These are phyloP conservation scores for Blastobotrys robertii DNA, from an alignment of 805 yeast genomes.

Conservation along the genomic window DNA sequence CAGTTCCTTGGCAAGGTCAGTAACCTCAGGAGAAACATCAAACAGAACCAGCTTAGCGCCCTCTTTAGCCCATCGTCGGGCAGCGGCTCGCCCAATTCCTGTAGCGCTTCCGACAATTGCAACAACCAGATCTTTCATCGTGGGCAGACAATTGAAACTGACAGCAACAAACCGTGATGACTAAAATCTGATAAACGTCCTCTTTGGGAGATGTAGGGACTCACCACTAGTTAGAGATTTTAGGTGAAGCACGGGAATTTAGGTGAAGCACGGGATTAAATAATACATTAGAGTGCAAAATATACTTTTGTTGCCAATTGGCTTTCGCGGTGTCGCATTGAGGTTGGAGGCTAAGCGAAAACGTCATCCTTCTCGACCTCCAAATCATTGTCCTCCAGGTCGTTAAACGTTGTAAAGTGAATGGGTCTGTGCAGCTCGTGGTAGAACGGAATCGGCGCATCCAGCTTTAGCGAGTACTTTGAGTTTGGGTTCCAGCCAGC, in stretches of 20 bases:
- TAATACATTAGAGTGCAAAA: not conserved
- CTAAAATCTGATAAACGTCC: not conserved
- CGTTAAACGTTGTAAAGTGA: slow-evolving; percentile 71
- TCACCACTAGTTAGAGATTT: not conserved
- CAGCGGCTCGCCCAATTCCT: slow-evolving; percentile 22
- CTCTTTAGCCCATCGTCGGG: slow-evolving; percentile 18
- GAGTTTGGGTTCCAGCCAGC: slow-evolving; percentile 65
- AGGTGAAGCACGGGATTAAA: too few species aligned
- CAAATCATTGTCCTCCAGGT: slow-evolving; percentile 34
- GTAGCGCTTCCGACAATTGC: slow-evolving; percentile 20
- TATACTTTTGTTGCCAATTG: not conserved
- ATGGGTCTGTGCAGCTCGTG: slow-evolving; percentile 81
- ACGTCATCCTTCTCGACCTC: slow-evolving; percentile 59
- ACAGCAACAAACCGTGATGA: not conserved
- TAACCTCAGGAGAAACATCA: slow-evolving; percentile 12
- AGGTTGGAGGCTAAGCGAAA: slow-evolving; percentile 32
- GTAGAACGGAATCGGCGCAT: slow-evolving; percentile 73
- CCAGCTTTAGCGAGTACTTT: slow-evolving; percentile 56
- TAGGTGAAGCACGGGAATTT: too few species aligned
- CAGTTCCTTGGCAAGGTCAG: slow-evolving; percentile 5
- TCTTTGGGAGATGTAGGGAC: too few species aligned
- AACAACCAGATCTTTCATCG: slow-evolving; percentile 5
- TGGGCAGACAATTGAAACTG: not conserved
- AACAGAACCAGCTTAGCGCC: slow-evolving; percentile 22
- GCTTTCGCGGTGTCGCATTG: too few species aligned